phyloP scores from a whole-genome alignment of 140 eudicot genomes.

The Senecio squalidus region DNA sequence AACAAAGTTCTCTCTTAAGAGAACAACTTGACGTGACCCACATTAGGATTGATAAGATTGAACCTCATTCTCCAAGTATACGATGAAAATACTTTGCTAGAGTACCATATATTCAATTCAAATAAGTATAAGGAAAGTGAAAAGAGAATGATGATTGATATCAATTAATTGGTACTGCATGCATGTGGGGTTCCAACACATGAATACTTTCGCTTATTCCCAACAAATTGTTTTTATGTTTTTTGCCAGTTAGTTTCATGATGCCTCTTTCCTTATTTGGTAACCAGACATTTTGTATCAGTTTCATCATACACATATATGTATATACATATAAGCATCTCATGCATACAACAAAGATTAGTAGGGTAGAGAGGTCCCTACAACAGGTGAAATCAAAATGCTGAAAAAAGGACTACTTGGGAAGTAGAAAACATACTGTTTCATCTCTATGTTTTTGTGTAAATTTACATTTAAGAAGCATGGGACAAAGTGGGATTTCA shows the following conservation, averaged over 20 bases:
- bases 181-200: constrained; percentile 25
- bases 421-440: constrained; percentile 10
- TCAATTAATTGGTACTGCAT: constrained; percentile 8
- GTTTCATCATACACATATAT: constrained; percentile 23
- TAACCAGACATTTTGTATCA: constrained; percentile 32
- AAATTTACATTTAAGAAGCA: constrained; percentile 9
- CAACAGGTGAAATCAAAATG: constrained; percentile 26
- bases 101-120: not conserved
- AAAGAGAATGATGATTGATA: constrained; percentile 1
- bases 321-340: not conserved
- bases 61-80: too few relatives aligned
- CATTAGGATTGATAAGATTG: too few relatives aligned
- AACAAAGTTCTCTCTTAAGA: too few relatives aligned
- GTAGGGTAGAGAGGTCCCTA: constrained; percentile 24
- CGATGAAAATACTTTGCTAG: too few relatives aligned
- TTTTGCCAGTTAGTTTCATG: constrained; percentile 34
- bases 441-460: not conserved
- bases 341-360: not conserved
- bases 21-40: too few relatives aligned
- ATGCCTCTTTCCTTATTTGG: constrained; percentile 25
- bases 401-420: constrained; percentile 14
- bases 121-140: too few relatives aligned
- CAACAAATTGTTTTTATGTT: constrained; percentile 15
- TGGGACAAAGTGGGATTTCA: constrained; percentile 19
- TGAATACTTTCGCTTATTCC: constrained; percentile 27